These are phyloP conservation scores for Zygosaccharomyces rouxii DNA, from an alignment of 805 yeast genomes.

Conservation along the genomic window DNA sequence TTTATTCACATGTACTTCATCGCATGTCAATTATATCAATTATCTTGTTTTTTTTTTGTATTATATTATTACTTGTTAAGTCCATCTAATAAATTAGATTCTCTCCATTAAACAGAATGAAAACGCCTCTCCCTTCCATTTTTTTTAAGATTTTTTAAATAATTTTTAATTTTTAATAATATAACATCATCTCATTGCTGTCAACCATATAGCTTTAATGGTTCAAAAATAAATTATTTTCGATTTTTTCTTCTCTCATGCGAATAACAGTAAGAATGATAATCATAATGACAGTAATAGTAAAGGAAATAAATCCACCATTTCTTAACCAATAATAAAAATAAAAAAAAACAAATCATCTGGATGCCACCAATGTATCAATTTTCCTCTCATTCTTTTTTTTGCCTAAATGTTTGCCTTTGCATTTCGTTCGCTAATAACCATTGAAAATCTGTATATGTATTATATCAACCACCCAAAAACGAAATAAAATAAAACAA, in stretches of 20 bases:
- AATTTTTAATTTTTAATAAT: not conserved
- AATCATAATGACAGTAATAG: not conserved
- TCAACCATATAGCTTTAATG: not conserved
- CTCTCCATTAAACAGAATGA: conserved; percentile 1
- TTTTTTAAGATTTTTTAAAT: not conserved
- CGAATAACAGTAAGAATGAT: too few relatives aligned
- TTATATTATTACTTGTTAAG: not conserved
- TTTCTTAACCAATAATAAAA: not conserved
- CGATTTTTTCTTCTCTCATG: not conserved
- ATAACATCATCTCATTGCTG: conserved; percentile 1
- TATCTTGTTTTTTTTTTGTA: not conserved
- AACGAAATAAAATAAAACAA: not conserved
- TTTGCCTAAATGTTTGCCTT: not conserved
- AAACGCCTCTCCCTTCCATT: conserved; percentile 3
- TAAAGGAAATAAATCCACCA: not conserved
- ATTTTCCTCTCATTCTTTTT: not conserved
- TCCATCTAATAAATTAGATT: conserved; percentile 1
- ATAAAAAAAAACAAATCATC: not conserved
- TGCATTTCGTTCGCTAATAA: not conserved
- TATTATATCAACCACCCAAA: conserved; percentile 1
- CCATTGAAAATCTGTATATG: not conserved
- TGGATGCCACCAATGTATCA: not conserved
- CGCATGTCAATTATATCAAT: not conserved
- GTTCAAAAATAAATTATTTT: not conserved
- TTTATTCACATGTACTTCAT: not conserved